phyloP scores from a whole-genome alignment of 1,284 basidiomycete species.

The Inonotus hispidus region DNA sequence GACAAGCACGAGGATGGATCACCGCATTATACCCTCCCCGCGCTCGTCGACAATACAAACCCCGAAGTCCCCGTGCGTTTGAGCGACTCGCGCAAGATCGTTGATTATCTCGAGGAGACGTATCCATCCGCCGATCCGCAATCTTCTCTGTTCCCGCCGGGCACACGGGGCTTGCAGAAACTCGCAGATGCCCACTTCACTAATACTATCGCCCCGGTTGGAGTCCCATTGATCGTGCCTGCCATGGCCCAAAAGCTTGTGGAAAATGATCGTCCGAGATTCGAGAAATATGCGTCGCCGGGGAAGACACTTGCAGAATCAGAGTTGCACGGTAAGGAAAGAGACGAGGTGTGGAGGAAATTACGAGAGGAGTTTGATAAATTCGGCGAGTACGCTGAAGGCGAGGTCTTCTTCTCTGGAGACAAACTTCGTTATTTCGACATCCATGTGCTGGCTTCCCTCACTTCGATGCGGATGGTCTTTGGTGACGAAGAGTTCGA shows the following conservation, averaged over 20 bases:
- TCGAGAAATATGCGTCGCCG: not conserved
- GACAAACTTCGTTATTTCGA: not conserved
- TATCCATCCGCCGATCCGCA: conserved; percentile 5
- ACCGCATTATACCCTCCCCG: conserved; percentile 34
- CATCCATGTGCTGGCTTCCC: not conserved
- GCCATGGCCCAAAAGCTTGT: not conserved
- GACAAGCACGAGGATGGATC: conserved; percentile 26
- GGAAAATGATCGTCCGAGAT: not conserved
- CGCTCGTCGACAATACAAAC: conserved; percentile 23
- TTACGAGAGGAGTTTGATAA: conserved; percentile 2
- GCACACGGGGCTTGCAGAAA: not conserved
- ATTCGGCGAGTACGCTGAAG: not conserved
- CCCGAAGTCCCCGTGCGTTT: conserved; percentile 4
- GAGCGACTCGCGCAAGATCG: conserved; percentile 3
- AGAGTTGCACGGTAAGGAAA: not conserved
- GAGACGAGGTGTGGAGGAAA: not conserved
- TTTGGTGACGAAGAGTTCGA: conserved; percentile 1
- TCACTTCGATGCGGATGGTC: not conserved
- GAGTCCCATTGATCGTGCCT: not conserved
- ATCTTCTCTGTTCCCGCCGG: not conserved
- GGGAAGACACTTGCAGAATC: conserved; percentile 7
- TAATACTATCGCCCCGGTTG: not conserved
- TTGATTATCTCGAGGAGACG: conserved; percentile 7
- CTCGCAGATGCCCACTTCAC: not conserved
- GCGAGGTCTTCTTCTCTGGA: conserved; percentile 5